Base-by-base conservation (phyloP, 192 early-diverging fungal genomes). In the Fimicolochytrium jonesii region DNA sequence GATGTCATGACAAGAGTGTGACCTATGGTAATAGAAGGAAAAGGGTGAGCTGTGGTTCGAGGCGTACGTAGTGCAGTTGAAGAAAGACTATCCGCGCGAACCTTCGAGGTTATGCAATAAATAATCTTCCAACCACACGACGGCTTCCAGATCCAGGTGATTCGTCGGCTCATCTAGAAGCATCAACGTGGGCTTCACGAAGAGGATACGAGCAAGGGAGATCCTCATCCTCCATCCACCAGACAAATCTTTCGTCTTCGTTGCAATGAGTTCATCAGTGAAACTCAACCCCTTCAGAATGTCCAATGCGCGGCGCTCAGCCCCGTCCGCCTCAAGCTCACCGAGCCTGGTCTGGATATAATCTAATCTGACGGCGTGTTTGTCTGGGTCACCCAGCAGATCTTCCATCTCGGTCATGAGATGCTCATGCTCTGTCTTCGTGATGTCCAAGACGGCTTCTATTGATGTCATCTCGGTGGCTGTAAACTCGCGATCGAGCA, bases 141-240 rank as follows among this genome's bases (percentile, higher is more conserved):
- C 75, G 32, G 84, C 86, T 30, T 72, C 64, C 15, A 83, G 68
- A 58, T 88, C 86, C 72, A 88, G 67, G 50, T 88, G 86, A 68
- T 88, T 88, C 3, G 86, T 93, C 30, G 91, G 91, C 77, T 93
- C 90, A 69, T 93, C 91, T 35, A 93, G 73, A 37, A 93, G 77
- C 56, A 93, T 75, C n/a, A 93, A 80, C 41, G 87, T 87, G 3
- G 91, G 86, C 31, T 88, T 86, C 35, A 64, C 58, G 32, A 77
- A 67, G 35, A 77, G 46, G 25, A 77, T 75, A 17, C 75, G 43
- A n/a, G 75, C 75, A 22, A 77, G 59, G 11, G 71, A 45, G 37
- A 77, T 53, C 41, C 74, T 70, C 75, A 77, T 77, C 26, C 70
- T 55, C 75, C 75, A 77, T 41, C 75, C 75, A 60, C 75, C 75